A percentile compares a stretch with the other conserved stretches of the same genome.
Evolutionary conservation across 2,329 filamentous ascomycete species (phyloP).

Genomic region (Phyllachora maydis): DNA sequence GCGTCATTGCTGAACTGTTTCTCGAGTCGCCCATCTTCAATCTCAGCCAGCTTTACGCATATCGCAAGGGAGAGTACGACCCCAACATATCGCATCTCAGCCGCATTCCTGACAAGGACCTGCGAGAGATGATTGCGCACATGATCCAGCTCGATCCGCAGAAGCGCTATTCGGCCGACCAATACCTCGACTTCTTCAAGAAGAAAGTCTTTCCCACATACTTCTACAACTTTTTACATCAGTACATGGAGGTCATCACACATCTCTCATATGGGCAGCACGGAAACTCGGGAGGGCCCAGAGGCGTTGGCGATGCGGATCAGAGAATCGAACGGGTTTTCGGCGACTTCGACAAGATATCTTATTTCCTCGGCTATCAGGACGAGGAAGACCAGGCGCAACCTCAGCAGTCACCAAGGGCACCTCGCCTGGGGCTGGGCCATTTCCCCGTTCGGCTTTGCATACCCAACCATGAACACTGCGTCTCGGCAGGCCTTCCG

Average conservation of each 20-base stretch:
- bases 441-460: conserved; percentile 70
- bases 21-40: conserved; percentile 93
- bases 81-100: conserved; percentile 61
- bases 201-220: conserved; percentile 86
- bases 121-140: conserved; percentile 75
- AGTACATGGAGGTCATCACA: conserved; percentile 79
- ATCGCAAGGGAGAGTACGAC: conserved; percentile 81
- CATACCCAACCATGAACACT: conserved; percentile 67
- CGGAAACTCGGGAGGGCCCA: conserved; percentile 43
- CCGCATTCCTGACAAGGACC: conserved; percentile 71
- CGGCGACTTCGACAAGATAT: conserved; percentile 93
- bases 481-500: conserved; percentile 36
- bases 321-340: conserved; percentile 87
- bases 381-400: conserved; percentile 12
- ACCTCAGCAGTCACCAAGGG: conserved; percentile 10
- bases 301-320: conserved; percentile 71
- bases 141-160: conserved; percentile 95
- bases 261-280: conserved; percentile 54
- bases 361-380: conserved; percentile 71
- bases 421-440: conserved; percentile 29
- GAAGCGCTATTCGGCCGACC: conserved; percentile 77
- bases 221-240: conserved; percentile 93
- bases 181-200: conserved; percentile 85
- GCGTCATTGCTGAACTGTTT: conserved; percentile 91
- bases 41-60: conserved; percentile 90